Evolutionary conservation across 2,329 filamentous ascomycete species (phyloP), one percentile per base, ranked within the genome.

Genomic region (Colletotrichum echinochloae): DNA sequence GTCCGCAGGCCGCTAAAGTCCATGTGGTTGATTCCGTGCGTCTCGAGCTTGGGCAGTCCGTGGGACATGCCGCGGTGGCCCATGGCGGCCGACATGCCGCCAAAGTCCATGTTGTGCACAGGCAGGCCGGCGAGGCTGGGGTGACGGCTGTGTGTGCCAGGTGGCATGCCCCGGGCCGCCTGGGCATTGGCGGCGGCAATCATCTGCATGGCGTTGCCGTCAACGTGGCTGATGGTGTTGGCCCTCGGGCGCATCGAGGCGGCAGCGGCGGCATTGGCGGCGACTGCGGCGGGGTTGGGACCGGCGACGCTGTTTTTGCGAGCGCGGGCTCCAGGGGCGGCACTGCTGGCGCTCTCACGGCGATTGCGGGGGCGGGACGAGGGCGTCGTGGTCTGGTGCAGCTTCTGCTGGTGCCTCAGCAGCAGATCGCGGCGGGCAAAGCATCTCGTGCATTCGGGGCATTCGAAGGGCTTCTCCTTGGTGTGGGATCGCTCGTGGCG

Each of bases 401-500:
- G 88, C 86, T 99, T 99, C 86, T 99, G 96, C 86, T 99, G 96
- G 82, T 99, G 96, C 70, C 96, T 90, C 74, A 99, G 85, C 65
- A 99, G 87, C 75, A 99, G 83, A 81, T 99, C 96, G 74, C 96
- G 90, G 72, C 96, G 90, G 71, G 96, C 96, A 82, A 99, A 99
- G 83, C 96, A 98, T 82, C 96, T 86, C 46, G 94, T 89, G 82
- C 96, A 99, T 81, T 98, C 94, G 35, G 94, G 94, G 77, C 96
- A 99, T 82, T 98, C 94, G 77, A 99, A 99, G 1, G 96, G 96
- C 85, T 99, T 99, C 83, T 99, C 95, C 81, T 99, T 98, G 54
- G 95, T 98, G 80, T 98, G 95, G n/a, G 94, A 97, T 73, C 96
- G 90, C 83, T 98, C 96, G 82, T 99, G 96, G 72, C 96, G 92